Evolutionary conservation across 306 rosid species (phyloP), one percentile per base, ranked within the genome.

Genomic region (Gastrolobium villosum): DNA sequence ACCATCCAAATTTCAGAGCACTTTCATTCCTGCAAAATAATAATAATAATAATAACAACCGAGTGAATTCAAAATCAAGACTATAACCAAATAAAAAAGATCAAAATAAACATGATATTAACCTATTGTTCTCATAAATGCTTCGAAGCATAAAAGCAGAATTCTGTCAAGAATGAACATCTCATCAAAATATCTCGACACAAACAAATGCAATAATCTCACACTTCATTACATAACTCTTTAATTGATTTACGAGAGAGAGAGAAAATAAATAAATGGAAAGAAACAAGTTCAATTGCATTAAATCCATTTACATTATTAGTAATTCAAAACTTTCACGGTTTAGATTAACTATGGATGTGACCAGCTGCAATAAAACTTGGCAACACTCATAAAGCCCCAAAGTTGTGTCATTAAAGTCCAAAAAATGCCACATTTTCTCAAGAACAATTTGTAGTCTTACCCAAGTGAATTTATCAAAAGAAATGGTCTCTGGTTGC

Each of bases 1-100:
- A 94, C 96, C 97, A 90, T 80, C 94, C 93, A 75, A 85, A 94
- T 76, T 88, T 90, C 72, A 94, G 40, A 65, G 96, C 97, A 92
- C 97, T 92, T 68, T 94, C 96, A 30, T 71, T 86, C 92, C 98
- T 94, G 92, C 75, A 85, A 86, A 37, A 49, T 35, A 80, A 82
- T 26, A 48, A 30, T 52, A n/a, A n/a, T n/a, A n/a, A n/a, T n/a
- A n/a, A n/a, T n/a, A n/a, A n/a, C n/a, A n/a, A n/a, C n/a, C n/a
- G n/a, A n/a, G n/a, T n/a, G n/a, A n/a, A 78, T 65, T 73, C 65
- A 66, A 62, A 63, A 76, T 48, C 75, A 71, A 43, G 20, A 44
- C 62, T 72, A 64, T 39, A 36, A 10, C 74, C 34, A 65, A 44
- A 74, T 54, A 50, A 34, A 50, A 39, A 56, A 61, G 15, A 56